A percentile compares a stretch with the other conserved stretches of the same genome.
These are phyloP conservation scores for Xerocomellus chrysenteron DNA, from an alignment of 768 basidiomycete genomes.

Conservation along the genomic window DNA sequence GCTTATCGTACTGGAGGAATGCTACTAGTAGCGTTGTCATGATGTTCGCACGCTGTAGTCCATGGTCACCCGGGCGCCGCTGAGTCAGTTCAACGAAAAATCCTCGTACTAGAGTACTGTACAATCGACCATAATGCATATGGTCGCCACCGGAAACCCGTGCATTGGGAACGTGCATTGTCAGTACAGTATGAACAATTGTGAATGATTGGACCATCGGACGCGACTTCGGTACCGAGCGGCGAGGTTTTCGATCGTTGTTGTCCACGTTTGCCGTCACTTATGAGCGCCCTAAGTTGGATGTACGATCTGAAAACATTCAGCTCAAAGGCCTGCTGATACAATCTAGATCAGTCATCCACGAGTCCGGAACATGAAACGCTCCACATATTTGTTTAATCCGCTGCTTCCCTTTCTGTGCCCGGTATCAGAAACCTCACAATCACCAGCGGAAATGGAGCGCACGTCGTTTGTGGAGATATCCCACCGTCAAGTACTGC, in stretches of 20 bases:
- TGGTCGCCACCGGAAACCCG: neutral
- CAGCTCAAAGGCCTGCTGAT: neutral
- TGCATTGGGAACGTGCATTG: neutral
- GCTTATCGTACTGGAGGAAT: neutral
- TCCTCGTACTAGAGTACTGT: no score
- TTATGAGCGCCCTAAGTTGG: neutral
- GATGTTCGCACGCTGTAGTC: no score
- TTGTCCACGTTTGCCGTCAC: neutral
- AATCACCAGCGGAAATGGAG: neutral
- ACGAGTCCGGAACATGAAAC: conserved; percentile 9
- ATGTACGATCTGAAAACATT: neutral
- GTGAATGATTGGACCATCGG: neutral
- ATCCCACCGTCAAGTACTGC: neutral
- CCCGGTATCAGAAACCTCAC: neutral
- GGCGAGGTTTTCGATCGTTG: neutral
- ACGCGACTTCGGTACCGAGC: neutral
- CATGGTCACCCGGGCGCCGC: neutral
- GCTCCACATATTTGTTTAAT: neutral
- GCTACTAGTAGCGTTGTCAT: no score
- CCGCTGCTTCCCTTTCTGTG: neutral
- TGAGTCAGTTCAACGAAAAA: neutral
- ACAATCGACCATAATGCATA: neutral
- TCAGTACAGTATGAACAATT: no score
- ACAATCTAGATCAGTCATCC: neutral
- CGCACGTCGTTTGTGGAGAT: neutral